A percentile compares a stretch with the other conserved stretches of the same genome.
Evolutionary conservation across 805 yeast species (phyloP).

Genomic region (Metschnikowia colocasiae): DNA sequence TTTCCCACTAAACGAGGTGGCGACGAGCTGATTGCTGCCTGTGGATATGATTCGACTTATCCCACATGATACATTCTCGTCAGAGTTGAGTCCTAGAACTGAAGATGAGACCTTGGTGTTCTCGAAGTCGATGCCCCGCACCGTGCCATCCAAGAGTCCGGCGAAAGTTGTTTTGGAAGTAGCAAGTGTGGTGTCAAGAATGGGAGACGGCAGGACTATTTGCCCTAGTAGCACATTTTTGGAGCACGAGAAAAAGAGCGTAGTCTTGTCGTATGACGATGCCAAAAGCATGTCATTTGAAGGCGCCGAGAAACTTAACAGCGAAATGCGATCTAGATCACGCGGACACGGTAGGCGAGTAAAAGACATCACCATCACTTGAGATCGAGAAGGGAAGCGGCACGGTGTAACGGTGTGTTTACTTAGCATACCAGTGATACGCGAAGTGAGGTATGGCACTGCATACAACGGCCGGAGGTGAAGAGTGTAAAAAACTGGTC

Average conservation of each 20-base stretch:
- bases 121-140: constrained; percentile 50
- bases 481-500: background rate
- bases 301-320: constrained; percentile 9
- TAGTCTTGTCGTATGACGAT: constrained; percentile 9
- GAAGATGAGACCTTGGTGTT: constrained; percentile 22
- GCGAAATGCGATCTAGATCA: constrained; percentile 6
- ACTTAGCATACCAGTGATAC: background rate
- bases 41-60: constrained; percentile 17
- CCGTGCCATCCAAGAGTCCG: constrained; percentile 55
- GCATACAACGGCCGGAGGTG: background rate
- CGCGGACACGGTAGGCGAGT: constrained; percentile 12
- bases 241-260: constrained; percentile 12
- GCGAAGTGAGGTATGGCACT: background rate
- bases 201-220: constrained; percentile 17
- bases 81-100: background rate
- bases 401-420: background rate
- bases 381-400: background rate
- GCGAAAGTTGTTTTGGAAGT: constrained; percentile 34
- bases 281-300: constrained; percentile 13
- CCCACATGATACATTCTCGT: constrained; percentile 11
- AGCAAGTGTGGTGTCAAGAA: constrained; percentile 28
- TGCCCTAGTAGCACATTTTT: constrained; percentile 5
- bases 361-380: constrained; percentile 9
- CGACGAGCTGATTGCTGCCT: constrained; percentile 18
- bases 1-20: constrained; percentile 12